Evolutionary conservation across 352 stramenopile species (phyloP).

Genomic region (Globisporangium yorkense): DNA sequence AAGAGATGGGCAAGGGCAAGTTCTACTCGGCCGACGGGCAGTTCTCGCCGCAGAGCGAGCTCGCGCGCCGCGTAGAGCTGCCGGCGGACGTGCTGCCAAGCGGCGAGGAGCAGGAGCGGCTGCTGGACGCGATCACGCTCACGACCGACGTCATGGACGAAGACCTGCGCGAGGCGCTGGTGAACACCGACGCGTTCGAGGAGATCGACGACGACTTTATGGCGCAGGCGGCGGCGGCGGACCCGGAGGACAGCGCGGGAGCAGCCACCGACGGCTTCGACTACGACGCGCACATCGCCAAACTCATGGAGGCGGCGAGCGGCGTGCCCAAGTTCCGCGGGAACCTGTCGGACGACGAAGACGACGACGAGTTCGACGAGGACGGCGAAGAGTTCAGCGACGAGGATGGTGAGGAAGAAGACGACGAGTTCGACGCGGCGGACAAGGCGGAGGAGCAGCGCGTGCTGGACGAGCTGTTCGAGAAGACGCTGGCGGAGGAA

Average conservation of each 20-base stretch:
- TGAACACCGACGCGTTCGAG: slow-evolving; percentile 82
- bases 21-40: slow-evolving; percentile 76
- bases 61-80: slow-evolving; percentile 58
- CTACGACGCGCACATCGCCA: slow-evolving; percentile 91
- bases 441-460: slow-evolving; percentile 75
- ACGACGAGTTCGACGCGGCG: slow-evolving; percentile 25
- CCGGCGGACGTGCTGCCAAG: slow-evolving; percentile 66
- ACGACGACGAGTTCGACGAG: slow-evolving; percentile 32
- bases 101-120: slow-evolving; percentile 61
- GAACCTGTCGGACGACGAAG: slow-evolving; percentile 65
- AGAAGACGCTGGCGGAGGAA: slow-evolving; percentile 78
- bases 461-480: slow-evolving; percentile 84
- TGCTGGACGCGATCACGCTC: slow-evolving; percentile 78
- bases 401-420: slow-evolving; percentile 17
- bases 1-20: slow-evolving; percentile 83
- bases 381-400: slow-evolving; percentile 87
- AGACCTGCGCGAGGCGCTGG: slow-evolving; percentile 78
- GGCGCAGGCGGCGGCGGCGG: slow-evolving; percentile 57
- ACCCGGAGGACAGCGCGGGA: slow-evolving; percentile 16
- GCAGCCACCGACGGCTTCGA: slow-evolving; percentile 71
- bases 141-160: slow-evolving; percentile 85
- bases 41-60: slow-evolving; percentile 52
- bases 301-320: slow-evolving; percentile 86
- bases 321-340: slow-evolving; percentile 64
- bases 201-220: slow-evolving; percentile 92